Conservation (phyloP, 495 filamentous ascomycete species). For the Penicillium samsonianum region DNA sequence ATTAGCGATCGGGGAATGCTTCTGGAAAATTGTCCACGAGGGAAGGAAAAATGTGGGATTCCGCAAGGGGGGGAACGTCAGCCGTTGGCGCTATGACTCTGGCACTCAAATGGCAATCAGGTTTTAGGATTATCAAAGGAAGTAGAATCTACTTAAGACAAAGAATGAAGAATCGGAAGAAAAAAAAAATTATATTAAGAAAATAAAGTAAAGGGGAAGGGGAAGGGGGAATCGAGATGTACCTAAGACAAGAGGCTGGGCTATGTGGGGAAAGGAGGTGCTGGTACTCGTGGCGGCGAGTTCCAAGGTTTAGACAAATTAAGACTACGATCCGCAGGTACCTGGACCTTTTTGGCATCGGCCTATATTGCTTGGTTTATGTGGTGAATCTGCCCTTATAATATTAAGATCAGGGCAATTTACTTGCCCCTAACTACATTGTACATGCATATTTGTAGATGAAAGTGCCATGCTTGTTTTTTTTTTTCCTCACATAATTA, state of each 20-base stretch:
- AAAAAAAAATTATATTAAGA: not conserved
- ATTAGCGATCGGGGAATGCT: conserved; percentile 24
- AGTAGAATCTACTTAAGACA: not conserved
- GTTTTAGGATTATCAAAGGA: not conserved
- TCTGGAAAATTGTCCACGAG: conserved; percentile 22
- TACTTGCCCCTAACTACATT: too few species aligned
- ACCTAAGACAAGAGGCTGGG: conserved; percentile 34
- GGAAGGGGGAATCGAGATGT: conserved; percentile 3
- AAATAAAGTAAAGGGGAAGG: conserved; percentile 14
- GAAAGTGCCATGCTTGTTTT: not conserved
- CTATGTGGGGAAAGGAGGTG: conserved; percentile 22
- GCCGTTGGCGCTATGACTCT: conserved; percentile 6
- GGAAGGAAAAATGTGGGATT: conserved; percentile 8
- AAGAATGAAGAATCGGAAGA: not conserved
- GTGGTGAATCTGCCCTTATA: too few species aligned
- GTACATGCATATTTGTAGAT: too few species aligned
- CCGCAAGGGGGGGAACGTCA: conserved; percentile 9
- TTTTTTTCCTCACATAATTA: conserved; percentile 1
- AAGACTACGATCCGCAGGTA: conserved; percentile 17
- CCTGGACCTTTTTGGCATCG: not conserved
- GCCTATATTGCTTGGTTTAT: conserved; percentile 3
- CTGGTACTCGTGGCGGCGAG: conserved; percentile 5
- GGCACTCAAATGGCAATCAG: not conserved
- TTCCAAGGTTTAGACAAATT: too few species aligned
- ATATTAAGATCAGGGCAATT: too few species aligned